Evolutionary conservation across 2,329 filamentous ascomycete genomes (phyloP).

Genomic region (Monosporascus sp.): DNA sequence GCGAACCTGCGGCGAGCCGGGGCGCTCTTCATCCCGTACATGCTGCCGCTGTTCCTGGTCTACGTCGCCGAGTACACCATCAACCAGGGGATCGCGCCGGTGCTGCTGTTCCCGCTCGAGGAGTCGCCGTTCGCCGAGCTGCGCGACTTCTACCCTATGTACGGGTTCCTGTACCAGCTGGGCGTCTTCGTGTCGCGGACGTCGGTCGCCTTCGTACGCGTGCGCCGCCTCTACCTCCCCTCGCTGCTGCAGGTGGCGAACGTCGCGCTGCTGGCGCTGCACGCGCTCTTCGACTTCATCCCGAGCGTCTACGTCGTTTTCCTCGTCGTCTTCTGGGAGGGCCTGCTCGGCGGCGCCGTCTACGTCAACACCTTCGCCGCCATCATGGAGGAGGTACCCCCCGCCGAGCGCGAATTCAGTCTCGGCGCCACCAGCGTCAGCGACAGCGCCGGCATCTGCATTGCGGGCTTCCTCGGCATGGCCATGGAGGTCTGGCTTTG

Average conservation of each 20-base stretch:
- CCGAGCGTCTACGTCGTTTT: constrained; percentile 86
- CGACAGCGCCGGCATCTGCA: constrained; percentile 84
- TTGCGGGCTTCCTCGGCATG: constrained; percentile 82
- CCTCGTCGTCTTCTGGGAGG: constrained; percentile 86
- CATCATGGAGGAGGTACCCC: constrained; percentile 76
- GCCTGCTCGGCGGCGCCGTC: constrained; percentile 80
- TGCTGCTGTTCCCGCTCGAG: constrained; percentile 76
- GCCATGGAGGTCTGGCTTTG: constrained; percentile 77
- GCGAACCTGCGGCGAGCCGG: constrained; percentile 61
- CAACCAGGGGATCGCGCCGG: constrained; percentile 90
- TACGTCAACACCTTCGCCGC: constrained; percentile 97
- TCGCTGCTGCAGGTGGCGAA: constrained; percentile 79
- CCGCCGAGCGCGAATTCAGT: constrained; percentile 82
- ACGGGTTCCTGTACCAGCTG: constrained; percentile 89
- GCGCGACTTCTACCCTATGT: constrained; percentile 89
- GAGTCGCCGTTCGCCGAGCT: constrained; percentile 74
- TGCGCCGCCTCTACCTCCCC: constrained; percentile 76
- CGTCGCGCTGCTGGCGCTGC: constrained; percentile 64
- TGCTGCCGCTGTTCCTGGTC: constrained; percentile 86
- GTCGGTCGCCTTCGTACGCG: constrained; percentile 78
- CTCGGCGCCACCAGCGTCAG: constrained; percentile 86
- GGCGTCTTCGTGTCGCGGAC: constrained; percentile 94
- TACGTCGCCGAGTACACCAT: constrained; percentile 97
- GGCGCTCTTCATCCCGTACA: constrained; percentile 70
- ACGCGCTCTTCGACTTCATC: constrained; percentile 76